Percentiles rank a stretch among this genome's conserved stretches.
Conservation (phyloP, 129 eudicot species). For the Helichrysum umbraculigerum region DNA sequence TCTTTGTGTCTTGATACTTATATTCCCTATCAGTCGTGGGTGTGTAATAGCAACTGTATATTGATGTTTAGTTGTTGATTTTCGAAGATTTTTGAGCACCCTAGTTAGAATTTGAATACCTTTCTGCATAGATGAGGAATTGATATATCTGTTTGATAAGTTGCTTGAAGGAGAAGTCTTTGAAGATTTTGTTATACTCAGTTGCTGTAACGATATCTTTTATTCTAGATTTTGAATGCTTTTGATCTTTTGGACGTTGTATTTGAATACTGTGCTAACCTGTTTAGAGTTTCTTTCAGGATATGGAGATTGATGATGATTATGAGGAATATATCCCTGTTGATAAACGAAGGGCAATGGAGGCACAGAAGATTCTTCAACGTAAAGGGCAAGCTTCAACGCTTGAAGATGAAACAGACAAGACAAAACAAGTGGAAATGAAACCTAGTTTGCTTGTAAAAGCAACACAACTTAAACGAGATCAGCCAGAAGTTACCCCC, state of each 20-base stretch:
- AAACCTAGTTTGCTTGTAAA: slow-evolving; percentile 73
- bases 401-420: slow-evolving; percentile 59
- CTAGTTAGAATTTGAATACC: too few species aligned
- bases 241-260: not conserved
- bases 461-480: slow-evolving; percentile 76
- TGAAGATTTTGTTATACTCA: not conserved
- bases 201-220: not conserved
- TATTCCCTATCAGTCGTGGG: not conserved
- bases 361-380: slow-evolving; percentile 72
- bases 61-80: too few species aligned
- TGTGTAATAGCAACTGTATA: not conserved
- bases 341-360: slow-evolving; percentile 75
- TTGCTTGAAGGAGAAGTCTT: not conserved
- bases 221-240: not conserved
- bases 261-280: slow-evolving; percentile 15
- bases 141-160: not conserved
- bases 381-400: slow-evolving; percentile 54
- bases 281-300: slow-evolving; percentile 28
- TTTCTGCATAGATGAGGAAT: not conserved
- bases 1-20: not conserved
- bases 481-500: slow-evolving; percentile 67
- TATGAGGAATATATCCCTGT: slow-evolving; percentile 74
- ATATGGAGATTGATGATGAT: slow-evolving; percentile 57
- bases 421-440: slow-evolving; percentile 47
- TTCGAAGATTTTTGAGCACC: too few species aligned